Conservation (phyloP, 805 yeast genomes). For the Candida arabinofermentans region DNA sequence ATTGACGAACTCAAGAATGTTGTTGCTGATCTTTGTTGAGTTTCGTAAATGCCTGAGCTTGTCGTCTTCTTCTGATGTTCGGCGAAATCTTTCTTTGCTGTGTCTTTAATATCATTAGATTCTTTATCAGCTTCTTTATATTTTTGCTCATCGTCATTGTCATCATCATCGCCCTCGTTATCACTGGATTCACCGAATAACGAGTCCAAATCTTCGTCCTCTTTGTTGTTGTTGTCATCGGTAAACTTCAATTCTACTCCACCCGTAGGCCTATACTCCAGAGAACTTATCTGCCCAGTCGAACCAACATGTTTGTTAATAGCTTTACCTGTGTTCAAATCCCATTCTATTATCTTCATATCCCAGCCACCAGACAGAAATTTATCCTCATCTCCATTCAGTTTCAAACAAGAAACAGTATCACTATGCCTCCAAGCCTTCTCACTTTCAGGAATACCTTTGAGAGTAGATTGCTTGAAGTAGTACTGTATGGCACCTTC, state of each 20-base stretch:
- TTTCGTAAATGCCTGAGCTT: conserved; percentile 24
- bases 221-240: conserved; percentile 24
- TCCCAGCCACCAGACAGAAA: conserved; percentile 93
- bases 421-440: conserved; percentile 51
- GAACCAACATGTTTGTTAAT: conserved; percentile 48
- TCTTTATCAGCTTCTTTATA: conserved; percentile 8
- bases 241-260: conserved; percentile 37
- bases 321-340: conserved; percentile 65
- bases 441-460: conserved; percentile 1
- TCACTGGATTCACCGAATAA: conserved; percentile 46
- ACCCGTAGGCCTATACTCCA: conserved; percentile 66
- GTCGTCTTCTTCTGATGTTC: conserved; percentile 43
- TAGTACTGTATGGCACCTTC: conserved; percentile 83
- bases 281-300: conserved; percentile 74
- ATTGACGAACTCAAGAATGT: conserved; percentile 76
- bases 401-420: conserved; percentile 66
- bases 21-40: conserved; percentile 32
- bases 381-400: conserved; percentile 57
- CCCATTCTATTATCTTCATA: conserved; percentile 76
- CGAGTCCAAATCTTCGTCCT: conserved; percentile 38
- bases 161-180: conserved; percentile 27
- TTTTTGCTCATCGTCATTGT: conserved; percentile 13
- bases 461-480: conserved; percentile 34
- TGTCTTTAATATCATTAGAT: conserved; percentile 37
- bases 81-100: conserved; percentile 12